A percentile compares a stretch with the other conserved stretches of the same genome.
phyloP scores from a whole-genome alignment of 1,284 basidiomycete species.

The Schizophyllum amplum region DNA sequence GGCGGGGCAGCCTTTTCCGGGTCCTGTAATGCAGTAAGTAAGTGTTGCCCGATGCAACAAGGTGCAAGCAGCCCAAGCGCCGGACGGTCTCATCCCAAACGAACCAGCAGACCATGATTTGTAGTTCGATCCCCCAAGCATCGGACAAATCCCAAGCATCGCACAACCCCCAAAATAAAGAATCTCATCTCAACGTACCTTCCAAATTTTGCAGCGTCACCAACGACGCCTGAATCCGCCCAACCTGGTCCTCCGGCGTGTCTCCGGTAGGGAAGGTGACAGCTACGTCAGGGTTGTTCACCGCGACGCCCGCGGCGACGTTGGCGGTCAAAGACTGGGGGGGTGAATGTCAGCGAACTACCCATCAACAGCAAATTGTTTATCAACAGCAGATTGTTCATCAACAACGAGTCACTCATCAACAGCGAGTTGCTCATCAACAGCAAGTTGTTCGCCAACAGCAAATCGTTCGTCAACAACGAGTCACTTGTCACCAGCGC shows the following conservation, averaged over 20 bases:
- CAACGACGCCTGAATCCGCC: conserved; percentile 41
- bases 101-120: too few relatives aligned
- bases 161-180: not conserved
- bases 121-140: not conserved
- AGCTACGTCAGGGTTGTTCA: conserved; percentile 43
- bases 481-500: too few relatives aligned
- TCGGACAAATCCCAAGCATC: not conserved
- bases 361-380: too few relatives aligned
- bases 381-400: too few relatives aligned
- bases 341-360: not conserved
- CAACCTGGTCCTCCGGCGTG: conserved; percentile 40
- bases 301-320: conserved; percentile 47
- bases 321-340: conserved; percentile 42
- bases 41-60: not conserved
- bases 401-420: too few relatives aligned
- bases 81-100: not conserved
- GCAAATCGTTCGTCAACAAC: too few relatives aligned
- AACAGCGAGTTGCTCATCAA: too few relatives aligned
- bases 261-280: conserved; percentile 47
- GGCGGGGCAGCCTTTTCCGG: not conserved
- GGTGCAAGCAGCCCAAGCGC: too few relatives aligned
- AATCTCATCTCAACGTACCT: conserved; percentile 23
- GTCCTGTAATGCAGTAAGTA: not conserved
- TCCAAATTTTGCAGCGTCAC: conserved; percentile 47
- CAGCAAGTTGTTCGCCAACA: too few relatives aligned